Percentiles rank a stretch among this genome's conserved stretches.
Conservation (phyloP, 176 grass and related monocot species). For the Chrysopogon serrulatus region DNA sequence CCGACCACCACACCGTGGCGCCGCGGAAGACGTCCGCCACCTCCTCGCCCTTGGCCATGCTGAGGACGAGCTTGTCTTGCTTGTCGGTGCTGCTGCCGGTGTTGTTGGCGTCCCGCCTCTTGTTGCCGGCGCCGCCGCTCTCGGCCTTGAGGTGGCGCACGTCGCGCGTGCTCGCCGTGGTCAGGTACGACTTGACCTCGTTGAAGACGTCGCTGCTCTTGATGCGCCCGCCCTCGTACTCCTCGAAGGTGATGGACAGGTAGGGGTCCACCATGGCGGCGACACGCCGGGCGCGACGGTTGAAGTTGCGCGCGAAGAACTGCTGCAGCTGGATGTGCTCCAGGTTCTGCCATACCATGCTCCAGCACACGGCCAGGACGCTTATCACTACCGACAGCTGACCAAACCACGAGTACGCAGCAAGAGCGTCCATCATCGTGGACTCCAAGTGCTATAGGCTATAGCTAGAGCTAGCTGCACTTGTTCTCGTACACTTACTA, state of each 20-base stretch:
- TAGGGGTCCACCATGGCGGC: slow-evolving; percentile 7
- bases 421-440: neutral
- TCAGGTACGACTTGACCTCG: slow-evolving; percentile 30
- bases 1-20: slow-evolving; percentile 21
- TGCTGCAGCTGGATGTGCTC: slow-evolving; percentile 7
- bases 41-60: slow-evolving; percentile 35
- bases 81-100: too few relatives aligned
- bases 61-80: slow-evolving; percentile 2
- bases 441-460: too few relatives aligned
- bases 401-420: neutral
- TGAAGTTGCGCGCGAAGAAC: neutral
- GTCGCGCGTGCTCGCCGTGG: neutral
- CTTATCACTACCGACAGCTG: neutral
- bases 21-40: neutral
- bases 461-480: too few relatives aligned
- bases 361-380: neutral
- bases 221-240: slow-evolving; percentile 25
- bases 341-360: slow-evolving; percentile 6
- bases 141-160: slow-evolving; percentile 17
- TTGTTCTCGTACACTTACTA: too few relatives aligned
- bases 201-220: slow-evolving; percentile 22
- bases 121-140: neutral
- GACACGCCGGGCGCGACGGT: neutral
- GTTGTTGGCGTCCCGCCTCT: neutral
- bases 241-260: slow-evolving; percentile 6